phyloP scores from a whole-genome alignment of 768 basidiomycete genomes.

The Leccinum boreale region DNA sequence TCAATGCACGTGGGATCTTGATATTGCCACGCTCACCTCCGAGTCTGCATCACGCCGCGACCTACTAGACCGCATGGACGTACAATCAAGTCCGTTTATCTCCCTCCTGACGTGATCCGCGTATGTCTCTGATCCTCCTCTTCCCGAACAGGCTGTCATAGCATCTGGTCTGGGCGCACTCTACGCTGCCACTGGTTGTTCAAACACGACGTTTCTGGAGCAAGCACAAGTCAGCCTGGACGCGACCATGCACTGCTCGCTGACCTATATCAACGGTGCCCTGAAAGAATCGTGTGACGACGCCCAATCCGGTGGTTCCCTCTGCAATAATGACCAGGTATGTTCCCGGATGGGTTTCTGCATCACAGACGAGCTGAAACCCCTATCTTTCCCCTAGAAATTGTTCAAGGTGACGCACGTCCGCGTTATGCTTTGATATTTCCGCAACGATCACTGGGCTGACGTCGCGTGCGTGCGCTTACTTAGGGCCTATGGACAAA shows the following conservation, averaged over 20 bases:
- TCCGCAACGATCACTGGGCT: not conserved
- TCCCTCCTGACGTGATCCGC: not conserved
- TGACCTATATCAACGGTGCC: constrained; percentile 38
- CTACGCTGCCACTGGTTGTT: constrained; percentile 35
- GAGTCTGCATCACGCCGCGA: not conserved
- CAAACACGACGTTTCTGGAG: constrained; percentile 37
- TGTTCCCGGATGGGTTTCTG: not conserved
- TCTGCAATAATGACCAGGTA: constrained; percentile 34
- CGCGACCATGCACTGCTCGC: constrained; percentile 39
- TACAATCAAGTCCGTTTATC: constrained; percentile 49
- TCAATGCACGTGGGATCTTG: too few species aligned
- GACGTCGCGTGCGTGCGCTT: not conserved
- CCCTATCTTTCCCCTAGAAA: constrained; percentile 10
- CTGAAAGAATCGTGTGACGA: constrained; percentile 54
- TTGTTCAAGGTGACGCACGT: constrained; percentile 28
- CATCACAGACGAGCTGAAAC: not conserved
- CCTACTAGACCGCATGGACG: constrained; percentile 50
- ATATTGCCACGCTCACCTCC: not conserved
- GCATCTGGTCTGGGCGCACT: constrained; percentile 52
- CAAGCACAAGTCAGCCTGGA: constrained; percentile 53
- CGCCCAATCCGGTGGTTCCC: constrained; percentile 34
- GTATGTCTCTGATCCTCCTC: not conserved
- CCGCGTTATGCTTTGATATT: not conserved
- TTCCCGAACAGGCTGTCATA: constrained; percentile 44
- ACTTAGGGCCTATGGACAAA: constrained; percentile 48